A percentile compares a stretch with the other conserved stretches of the same genome.
phyloP scores from a whole-genome alignment of 2,329 filamentous ascomycete species.

The Chrysoporthe deuterocubensis region DNA sequence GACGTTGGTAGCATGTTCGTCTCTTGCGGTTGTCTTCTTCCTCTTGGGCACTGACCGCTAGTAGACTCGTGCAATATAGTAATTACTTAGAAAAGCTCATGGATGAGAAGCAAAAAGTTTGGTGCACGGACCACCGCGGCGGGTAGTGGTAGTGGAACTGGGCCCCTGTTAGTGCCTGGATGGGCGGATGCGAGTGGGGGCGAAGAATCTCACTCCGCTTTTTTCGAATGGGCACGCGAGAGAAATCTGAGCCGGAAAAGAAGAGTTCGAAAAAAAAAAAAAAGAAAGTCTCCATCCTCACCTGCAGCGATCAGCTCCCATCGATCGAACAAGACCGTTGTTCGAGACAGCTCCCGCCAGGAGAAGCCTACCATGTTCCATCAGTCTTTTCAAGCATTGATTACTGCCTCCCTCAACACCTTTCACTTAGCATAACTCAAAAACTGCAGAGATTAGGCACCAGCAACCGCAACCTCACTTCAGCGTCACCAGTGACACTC shows the following conservation, averaged over 20 bases:
- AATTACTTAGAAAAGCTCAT: too few relatives aligned
- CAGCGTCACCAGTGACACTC: constrained; percentile 8
- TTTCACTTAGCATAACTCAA: background rate
- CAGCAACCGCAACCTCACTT: background rate
- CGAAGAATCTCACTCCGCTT: constrained; percentile 2
- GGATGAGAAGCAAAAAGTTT: background rate
- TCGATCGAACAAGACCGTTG: constrained; percentile 13
- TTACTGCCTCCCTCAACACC: constrained; percentile 10
- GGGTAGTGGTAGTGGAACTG: background rate
- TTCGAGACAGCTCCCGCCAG: constrained; percentile 2
- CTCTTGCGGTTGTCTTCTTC: background rate
- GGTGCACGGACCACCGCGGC: constrained; percentile 9
- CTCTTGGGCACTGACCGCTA: background rate
- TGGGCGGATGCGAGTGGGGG: background rate
- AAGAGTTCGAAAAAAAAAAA: background rate
- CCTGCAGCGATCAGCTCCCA: background rate
- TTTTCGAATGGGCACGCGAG: background rate
- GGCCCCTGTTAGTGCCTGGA: background rate
- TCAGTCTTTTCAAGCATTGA: constrained; percentile 9
- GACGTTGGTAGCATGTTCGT: too few relatives aligned
- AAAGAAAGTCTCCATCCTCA: background rate
- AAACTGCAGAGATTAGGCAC: constrained; percentile 9
- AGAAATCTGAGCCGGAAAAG: background rate
- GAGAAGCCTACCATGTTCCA: constrained; percentile 23
- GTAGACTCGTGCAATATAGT: background rate